Evolutionary conservation across 2,329 filamentous ascomycete genomes (phyloP), one percentile per base, ranked within the genome.

Genomic region (Teratosphaeria destructans): DNA sequence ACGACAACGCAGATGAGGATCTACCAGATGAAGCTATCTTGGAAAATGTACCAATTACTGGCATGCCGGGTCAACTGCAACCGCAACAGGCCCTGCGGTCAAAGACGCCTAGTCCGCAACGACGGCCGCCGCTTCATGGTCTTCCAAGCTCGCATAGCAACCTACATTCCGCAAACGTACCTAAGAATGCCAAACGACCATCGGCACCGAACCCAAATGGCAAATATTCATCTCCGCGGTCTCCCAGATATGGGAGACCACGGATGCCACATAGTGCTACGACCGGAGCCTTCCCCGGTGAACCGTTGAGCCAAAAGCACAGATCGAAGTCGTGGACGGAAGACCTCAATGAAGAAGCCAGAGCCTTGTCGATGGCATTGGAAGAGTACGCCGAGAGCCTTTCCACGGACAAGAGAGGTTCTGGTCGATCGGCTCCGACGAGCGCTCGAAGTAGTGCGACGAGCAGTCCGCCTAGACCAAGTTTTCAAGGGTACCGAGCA

Each of bases 11-110:
- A 58, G 88, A 91, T 68, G 84, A 89, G 62, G 80, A 82, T 60
- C 86, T 94, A 34, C 89, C 89, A 0, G 88, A 92, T 29, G 88
- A 89, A 58, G 82, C 89, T 27, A 81, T 91, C 57, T 81, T 94
- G 54, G 88, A 90, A 74, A 94, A 94, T 64, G 86, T 94, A 2
- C 89, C 89, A 5, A 84, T 94, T 54, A 92, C 89, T 0, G 89
- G 89, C 12, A 62, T 70, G 57, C 67, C 69, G 8, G 69, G 68
- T 43, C 67, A 68, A 23, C 32, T 29, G 4, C 23, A 75, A 27
- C 72, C 73, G n/a, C 57, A 56, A 27, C 53, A 27, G 19, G 8
- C 52, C 19, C 57, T n/a, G 52, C 66, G 63, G 27, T 65, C 66
- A 34, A 62, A 64, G 57, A 74, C 73, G 47, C 68, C 70, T 35